A percentile compares a stretch with the other conserved stretches of the same genome.
These are phyloP conservation scores for Achaetomiella virescens DNA, from an alignment of 495 filamentous ascomycete genomes.

Conservation along the genomic window DNA sequence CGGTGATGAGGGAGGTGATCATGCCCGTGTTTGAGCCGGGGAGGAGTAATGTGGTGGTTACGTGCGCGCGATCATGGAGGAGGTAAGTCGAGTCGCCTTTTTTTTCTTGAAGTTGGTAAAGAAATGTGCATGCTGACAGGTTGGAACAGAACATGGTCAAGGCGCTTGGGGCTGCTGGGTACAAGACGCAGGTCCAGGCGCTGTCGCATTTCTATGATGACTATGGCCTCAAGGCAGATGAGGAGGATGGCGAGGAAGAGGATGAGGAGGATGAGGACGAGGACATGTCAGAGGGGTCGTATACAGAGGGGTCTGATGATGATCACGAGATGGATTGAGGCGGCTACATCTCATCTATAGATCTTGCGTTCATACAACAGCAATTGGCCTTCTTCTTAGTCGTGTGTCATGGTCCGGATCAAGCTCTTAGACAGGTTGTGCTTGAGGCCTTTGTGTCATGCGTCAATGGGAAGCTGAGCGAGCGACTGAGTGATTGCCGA, in stretches of 20 bases:
- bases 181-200: constrained; percentile 67
- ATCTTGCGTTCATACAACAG: too few species aligned
- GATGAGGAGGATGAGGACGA: constrained; percentile 58
- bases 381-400: too few species aligned
- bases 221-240: constrained; percentile 74
- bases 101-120: not conserved
- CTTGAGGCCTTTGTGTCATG: too few species aligned
- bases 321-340: not conserved
- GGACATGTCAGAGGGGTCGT: constrained; percentile 26
- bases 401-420: too few species aligned
- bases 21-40: constrained; percentile 70
- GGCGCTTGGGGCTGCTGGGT: constrained; percentile 66
- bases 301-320: not conserved
- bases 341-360: too few species aligned
- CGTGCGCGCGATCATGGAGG: constrained; percentile 79
- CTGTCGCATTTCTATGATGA: constrained; percentile 82
- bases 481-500: not conserved
- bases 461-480: too few species aligned
- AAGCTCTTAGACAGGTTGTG: too few species aligned
- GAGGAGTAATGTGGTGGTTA: constrained; percentile 75
- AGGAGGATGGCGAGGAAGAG: constrained; percentile 60
- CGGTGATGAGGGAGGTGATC: constrained; percentile 66
- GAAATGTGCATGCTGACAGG: constrained; percentile 12
- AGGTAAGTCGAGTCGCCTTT: constrained; percentile 55
- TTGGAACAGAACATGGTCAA: constrained; percentile 56